These are phyloP conservation scores for Paecilomyces variotii DNA, from an alignment of 2,329 filamentous ascomycete species.

Conservation along the genomic window DNA sequence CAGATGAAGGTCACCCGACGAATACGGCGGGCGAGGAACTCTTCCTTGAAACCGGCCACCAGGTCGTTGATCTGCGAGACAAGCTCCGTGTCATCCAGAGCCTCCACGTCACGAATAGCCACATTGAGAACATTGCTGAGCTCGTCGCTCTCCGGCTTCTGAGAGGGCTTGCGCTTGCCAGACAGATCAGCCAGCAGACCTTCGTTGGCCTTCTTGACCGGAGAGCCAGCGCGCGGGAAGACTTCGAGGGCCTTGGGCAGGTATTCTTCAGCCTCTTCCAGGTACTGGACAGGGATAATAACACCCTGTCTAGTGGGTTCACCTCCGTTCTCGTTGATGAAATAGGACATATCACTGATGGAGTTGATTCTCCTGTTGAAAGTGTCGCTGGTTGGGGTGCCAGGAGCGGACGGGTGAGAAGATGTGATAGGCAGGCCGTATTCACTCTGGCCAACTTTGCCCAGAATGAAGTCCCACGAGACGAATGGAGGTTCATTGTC, in stretches of 20 bases:
- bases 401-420: constrained; percentile 75
- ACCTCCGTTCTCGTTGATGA: constrained; percentile 58
- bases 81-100: constrained; percentile 71
- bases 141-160: constrained; percentile 57
- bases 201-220: constrained; percentile 49
- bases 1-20: constrained; percentile 94
- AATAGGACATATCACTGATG: constrained; percentile 92
- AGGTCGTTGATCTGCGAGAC: constrained; percentile 66
- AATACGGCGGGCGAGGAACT: constrained; percentile 71
- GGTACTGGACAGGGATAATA: constrained; percentile 83
- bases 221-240: constrained; percentile 55
- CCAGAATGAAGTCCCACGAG: constrained; percentile 91
- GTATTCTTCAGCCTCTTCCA: constrained; percentile 88
- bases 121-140: constrained; percentile 89
- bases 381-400: constrained; percentile 57
- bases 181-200: constrained; percentile 65
- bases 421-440: constrained; percentile 71
- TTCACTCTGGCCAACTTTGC: constrained; percentile 87
- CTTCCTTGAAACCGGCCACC: constrained; percentile 72
- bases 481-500: constrained; percentile 63
- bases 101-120: constrained; percentile 81
- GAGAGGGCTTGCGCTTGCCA: constrained; percentile 57
- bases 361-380: constrained; percentile 80
- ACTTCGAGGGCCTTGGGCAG: constrained; percentile 76
- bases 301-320: constrained; percentile 87